Evolutionary conservation across 352 stramenopile species (phyloP).

Genomic region (Thalassiosira hispida): DNA sequence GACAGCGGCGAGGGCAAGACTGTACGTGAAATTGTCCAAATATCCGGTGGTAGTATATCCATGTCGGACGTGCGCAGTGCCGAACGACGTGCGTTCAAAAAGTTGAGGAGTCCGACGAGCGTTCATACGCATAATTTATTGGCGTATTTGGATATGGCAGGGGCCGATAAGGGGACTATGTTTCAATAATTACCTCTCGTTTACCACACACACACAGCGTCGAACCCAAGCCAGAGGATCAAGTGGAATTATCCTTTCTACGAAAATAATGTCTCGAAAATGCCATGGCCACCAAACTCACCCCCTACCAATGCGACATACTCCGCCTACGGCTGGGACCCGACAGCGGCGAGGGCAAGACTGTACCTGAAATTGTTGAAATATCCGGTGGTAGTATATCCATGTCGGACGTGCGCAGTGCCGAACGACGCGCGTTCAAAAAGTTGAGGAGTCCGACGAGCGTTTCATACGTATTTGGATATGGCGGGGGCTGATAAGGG

Average conservation of each 20-base stretch:
- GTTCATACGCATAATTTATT: conserved; percentile 70
- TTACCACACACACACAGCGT: neutral
- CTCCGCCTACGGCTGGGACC: conserved; percentile 83
- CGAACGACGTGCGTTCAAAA: conserved; percentile 67
- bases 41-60: conserved; percentile 60
- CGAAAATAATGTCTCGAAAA: conserved; percentile 72
- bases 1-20: conserved; percentile 77
- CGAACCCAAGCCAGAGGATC: conserved; percentile 67
- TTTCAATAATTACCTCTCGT: neutral
- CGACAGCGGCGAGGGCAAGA: conserved; percentile 75
- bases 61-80: conserved; percentile 56
- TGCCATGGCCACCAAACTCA: conserved; percentile 78
- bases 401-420: conserved; percentile 54
- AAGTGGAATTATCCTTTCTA: conserved; percentile 79
- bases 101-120: conserved; percentile 62
- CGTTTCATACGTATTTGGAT: conserved; percentile 70
- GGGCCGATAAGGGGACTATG: conserved; percentile 28
- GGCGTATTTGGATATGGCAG: conserved; percentile 68
- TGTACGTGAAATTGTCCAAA: conserved; percentile 69
- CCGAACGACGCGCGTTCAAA: conserved; percentile 62
- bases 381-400: conserved; percentile 61
- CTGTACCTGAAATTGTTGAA: conserved; percentile 72
- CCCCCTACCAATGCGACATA: conserved; percentile 81
- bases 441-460: conserved; percentile 70
- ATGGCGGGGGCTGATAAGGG: conserved; percentile 49